Evolutionary conservation across 352 stramenopile genomes (phyloP).

Genomic region (Achlya hypogyna): DNA sequence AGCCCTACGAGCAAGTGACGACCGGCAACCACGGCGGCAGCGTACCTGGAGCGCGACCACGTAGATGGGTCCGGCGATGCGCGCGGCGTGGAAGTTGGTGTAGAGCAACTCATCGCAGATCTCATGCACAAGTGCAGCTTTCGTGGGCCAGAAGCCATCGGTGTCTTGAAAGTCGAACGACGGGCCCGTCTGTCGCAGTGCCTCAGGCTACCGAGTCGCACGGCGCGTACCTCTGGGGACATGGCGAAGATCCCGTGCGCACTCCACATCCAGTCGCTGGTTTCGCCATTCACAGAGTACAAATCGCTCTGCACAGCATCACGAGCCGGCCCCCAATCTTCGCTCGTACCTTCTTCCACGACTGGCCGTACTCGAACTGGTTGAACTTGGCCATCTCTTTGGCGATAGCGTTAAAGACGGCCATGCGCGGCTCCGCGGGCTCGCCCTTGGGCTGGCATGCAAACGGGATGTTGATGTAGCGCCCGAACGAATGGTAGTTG

Average conservation of each 20-base stretch:
- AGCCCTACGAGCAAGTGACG: conserved; percentile 29
- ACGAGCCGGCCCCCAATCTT: not conserved
- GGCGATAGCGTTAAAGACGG: conserved; percentile 43
- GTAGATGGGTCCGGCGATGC: conserved; percentile 47
- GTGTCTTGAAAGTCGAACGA: conserved; percentile 31
- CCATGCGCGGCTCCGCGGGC: conserved; percentile 26
- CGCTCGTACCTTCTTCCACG: conserved; percentile 35
- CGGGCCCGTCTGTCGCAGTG: conserved; percentile 28
- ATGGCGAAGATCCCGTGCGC: conserved; percentile 74
- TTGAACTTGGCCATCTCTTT: conserved; percentile 69
- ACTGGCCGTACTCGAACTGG: conserved; percentile 60
- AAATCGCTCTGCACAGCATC: conserved; percentile 51
- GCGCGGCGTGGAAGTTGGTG: conserved; percentile 50
- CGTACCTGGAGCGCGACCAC: conserved; percentile 30
- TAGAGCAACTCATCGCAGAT: conserved; percentile 65
- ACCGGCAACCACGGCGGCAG: conserved; percentile 1
- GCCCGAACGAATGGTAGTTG: conserved; percentile 81
- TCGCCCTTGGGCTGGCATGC: conserved; percentile 56
- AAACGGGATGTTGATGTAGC: conserved; percentile 78
- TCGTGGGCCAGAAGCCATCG: conserved; percentile 58
- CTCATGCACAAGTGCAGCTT: conserved; percentile 34
- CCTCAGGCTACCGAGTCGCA: not conserved
- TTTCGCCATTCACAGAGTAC: conserved; percentile 82
- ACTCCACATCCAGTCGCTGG: conserved; percentile 82
- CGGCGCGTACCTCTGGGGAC: conserved; percentile 51